These are phyloP conservation scores for Elsinoe batatas DNA, from an alignment of 2,329 filamentous ascomycete genomes.

Conservation along the genomic window DNA sequence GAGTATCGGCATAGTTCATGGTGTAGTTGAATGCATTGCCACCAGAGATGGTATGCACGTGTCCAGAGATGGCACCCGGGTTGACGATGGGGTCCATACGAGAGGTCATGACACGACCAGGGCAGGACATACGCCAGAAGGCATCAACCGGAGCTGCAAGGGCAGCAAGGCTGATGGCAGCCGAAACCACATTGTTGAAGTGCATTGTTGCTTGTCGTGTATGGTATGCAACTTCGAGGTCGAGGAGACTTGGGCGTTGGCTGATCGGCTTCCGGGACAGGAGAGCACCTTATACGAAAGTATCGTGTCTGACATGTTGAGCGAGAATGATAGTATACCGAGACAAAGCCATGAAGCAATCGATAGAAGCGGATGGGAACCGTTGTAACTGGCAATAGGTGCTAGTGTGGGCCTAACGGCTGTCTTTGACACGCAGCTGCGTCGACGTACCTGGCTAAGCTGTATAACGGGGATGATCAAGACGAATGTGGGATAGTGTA, in stretches of 20 bases:
- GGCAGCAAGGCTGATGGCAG: constrained; percentile 20
- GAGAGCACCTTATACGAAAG: constrained; percentile 11
- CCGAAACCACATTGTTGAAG: constrained; percentile 15
- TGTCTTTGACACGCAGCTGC: constrained; percentile 13
- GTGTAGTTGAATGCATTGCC: constrained; percentile 56
- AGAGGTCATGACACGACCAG: constrained; percentile 50
- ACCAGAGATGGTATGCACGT: constrained; percentile 62
- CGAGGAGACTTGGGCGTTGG: constrained; percentile 9
- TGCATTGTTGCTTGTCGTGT: constrained; percentile 13
- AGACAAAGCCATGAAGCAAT: constrained; percentile 14
- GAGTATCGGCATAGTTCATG: constrained; percentile 51
- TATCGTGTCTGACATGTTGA: constrained; percentile 3
- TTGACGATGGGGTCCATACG: constrained; percentile 58
- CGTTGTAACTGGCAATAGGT: constrained; percentile 13
- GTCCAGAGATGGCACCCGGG: constrained; percentile 48
- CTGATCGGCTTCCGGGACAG: constrained; percentile 5
- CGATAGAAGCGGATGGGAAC: constrained; percentile 12
- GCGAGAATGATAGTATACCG: constrained; percentile 11
- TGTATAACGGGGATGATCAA: neutral
- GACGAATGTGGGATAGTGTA: constrained; percentile 2
- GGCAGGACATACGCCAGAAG: constrained; percentile 61
- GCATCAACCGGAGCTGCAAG: constrained; percentile 44
- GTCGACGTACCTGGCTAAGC: constrained; percentile 9
- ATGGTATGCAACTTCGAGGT: constrained; percentile 5
- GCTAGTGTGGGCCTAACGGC: constrained; percentile 8